These are phyloP conservation scores for Wickerhamiella galacta DNA, from an alignment of 805 yeast genomes.

Conservation along the genomic window DNA sequence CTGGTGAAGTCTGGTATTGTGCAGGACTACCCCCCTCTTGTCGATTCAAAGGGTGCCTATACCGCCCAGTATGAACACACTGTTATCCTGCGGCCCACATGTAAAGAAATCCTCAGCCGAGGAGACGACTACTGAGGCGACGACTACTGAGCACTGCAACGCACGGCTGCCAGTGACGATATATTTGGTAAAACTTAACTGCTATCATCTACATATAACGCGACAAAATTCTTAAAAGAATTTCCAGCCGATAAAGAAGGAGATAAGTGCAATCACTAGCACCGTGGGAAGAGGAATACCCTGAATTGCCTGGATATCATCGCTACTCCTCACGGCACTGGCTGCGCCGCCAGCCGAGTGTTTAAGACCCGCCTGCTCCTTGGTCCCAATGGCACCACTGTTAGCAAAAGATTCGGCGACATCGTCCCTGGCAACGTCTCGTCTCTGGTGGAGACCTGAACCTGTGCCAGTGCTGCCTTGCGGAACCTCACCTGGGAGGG, in stretches of 20 bases:
- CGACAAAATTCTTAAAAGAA: constrained; percentile 44
- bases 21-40: constrained; percentile 85
- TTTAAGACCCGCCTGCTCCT: too few relatives aligned
- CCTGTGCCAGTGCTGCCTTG: too few relatives aligned
- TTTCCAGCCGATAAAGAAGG: constrained; percentile 52
- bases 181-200: too few relatives aligned
- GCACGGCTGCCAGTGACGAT: too few relatives aligned
- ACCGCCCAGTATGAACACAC: constrained; percentile 98
- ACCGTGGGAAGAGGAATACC: constrained; percentile 43
- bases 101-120: constrained; percentile 84
- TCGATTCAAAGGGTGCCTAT: constrained; percentile 66
- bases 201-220: too few relatives aligned
- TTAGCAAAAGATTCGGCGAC: too few relatives aligned
- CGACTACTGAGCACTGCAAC: too few relatives aligned
- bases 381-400: too few relatives aligned
- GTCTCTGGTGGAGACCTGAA: too few relatives aligned
- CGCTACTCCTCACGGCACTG: not conserved
- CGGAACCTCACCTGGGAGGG: too few relatives aligned
- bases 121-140: constrained; percentile 81
- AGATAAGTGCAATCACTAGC: constrained; percentile 36
- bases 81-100: constrained; percentile 70
- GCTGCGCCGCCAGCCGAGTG: too few relatives aligned
- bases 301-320: constrained; percentile 6
- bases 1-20: constrained; percentile 77
- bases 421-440: too few relatives aligned